Percentiles rank a stretch among this genome's conserved stretches.
Conservation (phyloP, 371 early-diverging fungal genomes). For the Dipsacomyces acuminosporus region DNA sequence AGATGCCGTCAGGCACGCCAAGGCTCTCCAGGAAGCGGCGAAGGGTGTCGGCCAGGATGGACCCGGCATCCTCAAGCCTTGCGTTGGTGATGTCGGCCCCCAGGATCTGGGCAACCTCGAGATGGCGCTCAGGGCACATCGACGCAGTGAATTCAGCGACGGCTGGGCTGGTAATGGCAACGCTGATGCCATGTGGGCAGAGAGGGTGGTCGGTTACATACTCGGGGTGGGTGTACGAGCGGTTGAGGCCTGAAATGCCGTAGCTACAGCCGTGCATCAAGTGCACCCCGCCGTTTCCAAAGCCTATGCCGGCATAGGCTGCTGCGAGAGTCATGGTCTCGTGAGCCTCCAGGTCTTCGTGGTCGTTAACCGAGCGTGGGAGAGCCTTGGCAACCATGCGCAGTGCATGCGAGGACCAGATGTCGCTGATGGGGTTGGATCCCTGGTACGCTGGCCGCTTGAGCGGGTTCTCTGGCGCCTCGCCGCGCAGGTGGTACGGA, state of each 20-base stretch:
- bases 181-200: slow-evolving; percentile 77
- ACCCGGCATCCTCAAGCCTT: slow-evolving; percentile 70
- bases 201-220: slow-evolving; percentile 73
- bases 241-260: slow-evolving; percentile 82
- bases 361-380: slow-evolving; percentile 66
- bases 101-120: slow-evolving; percentile 76
- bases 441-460: slow-evolving; percentile 89
- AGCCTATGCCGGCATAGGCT: slow-evolving; percentile 89
- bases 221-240: slow-evolving; percentile 74
- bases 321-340: slow-evolving; percentile 85
- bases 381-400: slow-evolving; percentile 76
- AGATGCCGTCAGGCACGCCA: slow-evolving; percentile 78
- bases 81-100: slow-evolving; percentile 66
- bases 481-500: slow-evolving; percentile 75
- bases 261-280: slow-evolving; percentile 54
- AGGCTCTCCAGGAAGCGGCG: slow-evolving; percentile 68
- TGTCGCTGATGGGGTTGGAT: slow-evolving; percentile 85
- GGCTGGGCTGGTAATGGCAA: slow-evolving; percentile 83
- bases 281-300: slow-evolving; percentile 89
- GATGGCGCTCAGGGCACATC: slow-evolving; percentile 79
- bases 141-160: slow-evolving; percentile 81
- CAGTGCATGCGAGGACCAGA: slow-evolving; percentile 83
- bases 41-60: slow-evolving; percentile 69
- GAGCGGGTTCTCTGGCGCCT: slow-evolving; percentile 77
- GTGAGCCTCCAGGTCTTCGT: slow-evolving; percentile 70